Conservation (phyloP, 495 filamentous ascomycete genomes). For the Penicillium maclennaniae region DNA sequence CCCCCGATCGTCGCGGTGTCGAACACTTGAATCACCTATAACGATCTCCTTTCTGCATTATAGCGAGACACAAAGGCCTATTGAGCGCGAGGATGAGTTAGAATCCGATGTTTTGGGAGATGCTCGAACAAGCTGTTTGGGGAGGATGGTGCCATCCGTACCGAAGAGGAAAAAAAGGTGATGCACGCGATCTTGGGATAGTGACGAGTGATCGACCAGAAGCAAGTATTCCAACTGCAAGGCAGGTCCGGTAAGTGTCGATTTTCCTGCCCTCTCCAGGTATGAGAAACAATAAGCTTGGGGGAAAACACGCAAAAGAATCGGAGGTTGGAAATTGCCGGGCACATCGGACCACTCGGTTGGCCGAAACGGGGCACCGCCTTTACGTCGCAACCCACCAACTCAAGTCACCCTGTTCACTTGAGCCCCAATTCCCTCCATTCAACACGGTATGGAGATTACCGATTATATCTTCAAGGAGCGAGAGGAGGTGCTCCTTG, state of each 20-base stretch:
- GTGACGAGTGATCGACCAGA: neutral
- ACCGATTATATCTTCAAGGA: constrained; percentile 75
- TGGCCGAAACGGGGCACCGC: constrained; percentile 40
- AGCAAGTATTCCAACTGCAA: neutral
- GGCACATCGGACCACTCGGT: constrained; percentile 34
- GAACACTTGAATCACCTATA: constrained; percentile 29
- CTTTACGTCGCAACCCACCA: constrained; percentile 21
- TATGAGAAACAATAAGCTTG: neutral
- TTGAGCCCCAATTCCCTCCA: constrained; percentile 6
- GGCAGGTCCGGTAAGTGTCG: neutral
- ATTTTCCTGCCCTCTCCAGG: neutral
- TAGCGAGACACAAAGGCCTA: constrained; percentile 21
- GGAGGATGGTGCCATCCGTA: constrained; percentile 18
- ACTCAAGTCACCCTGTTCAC: constrained; percentile 13
- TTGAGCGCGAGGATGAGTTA: constrained; percentile 4
- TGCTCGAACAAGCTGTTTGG: constrained; percentile 16
- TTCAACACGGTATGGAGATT: constrained; percentile 68
- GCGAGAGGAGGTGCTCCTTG: constrained; percentile 74
- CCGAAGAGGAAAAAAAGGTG: constrained; percentile 12
- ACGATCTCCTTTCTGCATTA: constrained; percentile 20
- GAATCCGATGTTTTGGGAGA: constrained; percentile 1
- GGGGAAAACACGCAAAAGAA: constrained; percentile 17
- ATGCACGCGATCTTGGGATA: constrained; percentile 2
- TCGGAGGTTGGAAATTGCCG: constrained; percentile 29
- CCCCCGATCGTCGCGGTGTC: constrained; percentile 47